Conservation (phyloP, 2,329 filamentous ascomycete species). For the Fusarium guadeloupense region DNA sequence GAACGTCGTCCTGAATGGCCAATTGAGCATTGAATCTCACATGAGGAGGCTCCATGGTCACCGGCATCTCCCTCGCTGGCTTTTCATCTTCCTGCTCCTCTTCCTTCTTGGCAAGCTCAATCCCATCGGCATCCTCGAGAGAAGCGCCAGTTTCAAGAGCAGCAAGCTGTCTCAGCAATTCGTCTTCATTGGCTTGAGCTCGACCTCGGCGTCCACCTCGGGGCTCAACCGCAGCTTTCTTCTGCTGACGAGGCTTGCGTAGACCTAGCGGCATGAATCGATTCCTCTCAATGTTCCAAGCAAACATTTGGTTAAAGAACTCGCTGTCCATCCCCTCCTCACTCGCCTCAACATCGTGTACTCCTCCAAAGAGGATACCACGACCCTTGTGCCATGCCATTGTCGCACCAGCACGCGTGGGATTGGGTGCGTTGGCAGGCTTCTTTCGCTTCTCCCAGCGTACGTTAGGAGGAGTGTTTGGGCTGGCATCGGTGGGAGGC, state of each 20-base stretch:
- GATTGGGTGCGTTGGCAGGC: conserved; percentile 87
- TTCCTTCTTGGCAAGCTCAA: conserved; percentile 61
- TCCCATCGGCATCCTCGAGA: conserved; percentile 61
- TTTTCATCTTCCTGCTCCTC: conserved; percentile 65
- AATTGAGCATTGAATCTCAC: conserved; percentile 90
- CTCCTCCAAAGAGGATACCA: conserved; percentile 92
- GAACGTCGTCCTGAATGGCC: conserved; percentile 87
- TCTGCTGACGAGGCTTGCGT: conserved; percentile 74
- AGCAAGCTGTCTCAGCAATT: conserved; percentile 85
- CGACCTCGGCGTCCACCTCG: conserved; percentile 72
- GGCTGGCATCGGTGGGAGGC: conserved; percentile 71
- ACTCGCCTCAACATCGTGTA: conserved; percentile 89
- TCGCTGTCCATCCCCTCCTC: conserved; percentile 97
- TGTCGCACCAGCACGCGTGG: conserved; percentile 84
- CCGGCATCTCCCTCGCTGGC: conserved; percentile 68
- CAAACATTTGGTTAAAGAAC: conserved; percentile 92
- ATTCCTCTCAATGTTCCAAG: conserved; percentile 96
- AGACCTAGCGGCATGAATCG: conserved; percentile 88
- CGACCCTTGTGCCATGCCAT: conserved; percentile 95
- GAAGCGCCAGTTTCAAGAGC: conserved; percentile 80
- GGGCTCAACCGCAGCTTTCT: conserved; percentile 64
- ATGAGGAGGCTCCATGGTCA: conserved; percentile 86
- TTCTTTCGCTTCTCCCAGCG: conserved; percentile 95
- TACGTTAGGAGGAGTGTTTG: conserved; percentile 74
- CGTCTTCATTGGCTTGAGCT: conserved; percentile 90